A percentile compares a stretch with the other conserved stretches of the same genome.
These are phyloP conservation scores for Glonium stellatum DNA, from an alignment of 495 filamentous ascomycete species.

Conservation along the genomic window DNA sequence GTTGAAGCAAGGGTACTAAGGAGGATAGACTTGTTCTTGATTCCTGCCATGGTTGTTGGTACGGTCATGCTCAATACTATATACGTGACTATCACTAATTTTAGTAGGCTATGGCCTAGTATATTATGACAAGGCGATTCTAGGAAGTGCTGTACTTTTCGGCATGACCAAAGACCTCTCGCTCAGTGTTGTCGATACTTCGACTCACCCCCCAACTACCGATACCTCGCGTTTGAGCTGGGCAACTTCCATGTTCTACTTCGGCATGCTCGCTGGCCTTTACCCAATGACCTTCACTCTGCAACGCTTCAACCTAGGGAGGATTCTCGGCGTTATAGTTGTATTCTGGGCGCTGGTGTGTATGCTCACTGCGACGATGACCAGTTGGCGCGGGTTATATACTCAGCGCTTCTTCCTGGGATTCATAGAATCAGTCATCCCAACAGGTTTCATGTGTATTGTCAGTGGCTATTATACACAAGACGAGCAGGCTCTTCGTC, in stretches of 20 bases:
- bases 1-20: conserved; percentile 50
- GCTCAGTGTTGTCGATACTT: conserved; percentile 46
- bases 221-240: conserved; percentile 61
- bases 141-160: conserved; percentile 64
- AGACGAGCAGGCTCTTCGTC: conserved; percentile 57
- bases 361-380: conserved; percentile 61
- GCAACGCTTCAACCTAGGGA: conserved; percentile 58
- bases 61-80: conserved; percentile 4
- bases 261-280: conserved; percentile 65
- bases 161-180: conserved; percentile 65
- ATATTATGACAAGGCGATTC: conserved; percentile 74
- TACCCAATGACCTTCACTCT: conserved; percentile 65
- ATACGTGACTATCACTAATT: not conserved
- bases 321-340: conserved; percentile 56
- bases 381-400: conserved; percentile 56
- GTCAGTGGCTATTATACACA: conserved; percentile 62
- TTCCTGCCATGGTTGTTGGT: conserved; percentile 65
- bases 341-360: conserved; percentile 61
- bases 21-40: conserved; percentile 67
- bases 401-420: conserved; percentile 67
- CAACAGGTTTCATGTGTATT: conserved; percentile 62
- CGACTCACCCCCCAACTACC: conserved; percentile 48
- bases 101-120: conserved; percentile 55
- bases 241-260: conserved; percentile 75
- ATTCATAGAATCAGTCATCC: conserved; percentile 60